Base-by-base conservation (phyloP, 371 early-diverging fungal species). In the Saksenaea vasiformis region DNA sequence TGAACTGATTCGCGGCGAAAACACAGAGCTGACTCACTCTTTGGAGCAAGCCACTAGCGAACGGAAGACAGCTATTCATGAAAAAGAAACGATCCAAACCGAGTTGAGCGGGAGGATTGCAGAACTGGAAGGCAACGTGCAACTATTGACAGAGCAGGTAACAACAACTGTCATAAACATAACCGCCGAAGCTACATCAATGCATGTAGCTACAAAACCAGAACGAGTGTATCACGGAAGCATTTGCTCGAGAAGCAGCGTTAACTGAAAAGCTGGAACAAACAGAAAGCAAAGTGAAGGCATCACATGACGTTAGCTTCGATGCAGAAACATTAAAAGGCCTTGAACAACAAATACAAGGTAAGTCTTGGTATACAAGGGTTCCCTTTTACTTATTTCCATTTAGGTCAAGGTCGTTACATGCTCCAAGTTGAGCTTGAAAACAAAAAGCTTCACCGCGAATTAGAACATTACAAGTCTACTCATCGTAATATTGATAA, bases 401-500 rank as follows among this genome's bases (percentile, higher is more conserved):
- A 28, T 24, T 17, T 61, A 68, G 69, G 19, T 22, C 69, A 69
- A 58, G 64, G 43, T 14, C 55, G 34, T 17, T 56, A 39, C 14
- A 36, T 39, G 14, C 61, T 58, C 13, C 31, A 62, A 17, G 11
- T 61, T 10, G 69, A 69, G 24, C 39, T 58, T 11, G 60, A 55
- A 38, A 69, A 65, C 31, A 53, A 43, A 5, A 62, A 53, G 22
- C 43, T 69, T 9, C 61, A 61, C 8, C 24, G 63, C 27, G 65
- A 64, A 27, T 17, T 69, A 19, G 35, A 36, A 10, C 61, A 62
- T 53, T 69, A 65, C 54, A 61, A 61, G 47, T 34, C 53, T 2
- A 64, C 58, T 5, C 65, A 69, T 17, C 58, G 56, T 14, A 61
- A 61, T 19, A 43, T 61, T 3, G 65, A 69, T 44, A 34, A 54